Base-by-base conservation (phyloP, 257 asterid genomes). In the Primulina huaijiensis region DNA sequence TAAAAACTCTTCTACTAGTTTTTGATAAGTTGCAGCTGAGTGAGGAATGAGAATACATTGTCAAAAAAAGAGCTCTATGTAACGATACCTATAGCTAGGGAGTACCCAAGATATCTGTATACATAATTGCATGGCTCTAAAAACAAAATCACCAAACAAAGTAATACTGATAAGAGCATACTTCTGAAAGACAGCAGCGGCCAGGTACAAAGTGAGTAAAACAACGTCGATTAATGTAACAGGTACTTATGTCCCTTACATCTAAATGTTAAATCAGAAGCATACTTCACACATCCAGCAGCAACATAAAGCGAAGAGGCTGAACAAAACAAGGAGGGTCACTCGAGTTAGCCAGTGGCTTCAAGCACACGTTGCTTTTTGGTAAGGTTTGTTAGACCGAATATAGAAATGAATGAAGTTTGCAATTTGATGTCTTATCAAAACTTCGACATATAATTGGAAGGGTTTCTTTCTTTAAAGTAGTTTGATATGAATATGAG, bases 301-400 rank as follows among this genome's bases (percentile, higher is more conserved):
- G 59, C 69, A 65, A 14, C 58, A 65, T 20, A 65, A 40, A 7
- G 69, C 69, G 69, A 65, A 65, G 38, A 65, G 59, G 57, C 69
- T 65, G 69, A 59, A 65, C 23, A 21, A 43, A 43, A 17, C 23
- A 40, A 65, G 27, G 53, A 40, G 20, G 57, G 17, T 38, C 57
- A 9, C 16, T 64, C 4, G 19, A 62, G 38, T 63, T 9, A 23
- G 23, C 9, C 2, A 9, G 31, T 20, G 29, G 62, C 46, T 62
- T 31, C 46, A 37, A 62, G 29, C 29, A 20, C 43, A n/a, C 3
- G 3, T 60, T 60, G 8, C 65, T 29, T 61, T 62, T 19, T 29
- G 12, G 38, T 5, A 16, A 62, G 6, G 5, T 31, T 29, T 29
- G 23, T 62, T 62, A 16, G 6, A 29, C 6, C 12, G n/a, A 2